Percentiles rank a stretch among this genome's conserved stretches.
Conservation (phyloP, 345 rosid species). For the Angophora floribunda region DNA sequence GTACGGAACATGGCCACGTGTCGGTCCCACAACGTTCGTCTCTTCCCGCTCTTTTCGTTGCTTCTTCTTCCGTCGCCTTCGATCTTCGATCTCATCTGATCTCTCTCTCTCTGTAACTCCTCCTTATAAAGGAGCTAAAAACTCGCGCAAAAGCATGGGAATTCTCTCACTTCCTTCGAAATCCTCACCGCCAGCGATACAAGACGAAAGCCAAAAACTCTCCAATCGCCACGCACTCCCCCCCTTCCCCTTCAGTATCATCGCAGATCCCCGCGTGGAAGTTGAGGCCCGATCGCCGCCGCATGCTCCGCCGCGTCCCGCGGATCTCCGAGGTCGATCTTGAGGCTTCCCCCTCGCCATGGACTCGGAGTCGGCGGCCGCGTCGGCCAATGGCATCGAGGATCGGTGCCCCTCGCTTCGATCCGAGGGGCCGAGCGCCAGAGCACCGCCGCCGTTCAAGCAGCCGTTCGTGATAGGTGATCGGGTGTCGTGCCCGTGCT, state of each 20-base stretch:
- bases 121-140: neutral
- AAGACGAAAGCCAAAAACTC: neutral
- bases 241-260: neutral
- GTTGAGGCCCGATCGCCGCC: neutral
- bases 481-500: neutral
- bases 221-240: neutral
- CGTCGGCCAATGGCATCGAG: constrained; percentile 5
- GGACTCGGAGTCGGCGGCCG: constrained; percentile 9
- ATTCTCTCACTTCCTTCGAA: neutral
- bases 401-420: constrained; percentile 15
- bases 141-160: neutral
- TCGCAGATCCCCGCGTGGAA: neutral
- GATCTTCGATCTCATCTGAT: neutral
- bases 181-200: neutral
- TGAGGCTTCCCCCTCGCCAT: neutral
- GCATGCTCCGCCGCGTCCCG: neutral
- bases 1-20: neutral
- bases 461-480: constrained; percentile 74
- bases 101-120: neutral
- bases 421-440: constrained; percentile 3
- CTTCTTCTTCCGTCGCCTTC: neutral
- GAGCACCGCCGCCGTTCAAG: constrained; percentile 24
- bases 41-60: neutral
- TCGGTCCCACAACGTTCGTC: neutral
- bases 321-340: neutral